Evolutionary conservation across 1,139 yeast genomes (phyloP).

Genomic region (Sugiyamaella castrensis): DNA sequence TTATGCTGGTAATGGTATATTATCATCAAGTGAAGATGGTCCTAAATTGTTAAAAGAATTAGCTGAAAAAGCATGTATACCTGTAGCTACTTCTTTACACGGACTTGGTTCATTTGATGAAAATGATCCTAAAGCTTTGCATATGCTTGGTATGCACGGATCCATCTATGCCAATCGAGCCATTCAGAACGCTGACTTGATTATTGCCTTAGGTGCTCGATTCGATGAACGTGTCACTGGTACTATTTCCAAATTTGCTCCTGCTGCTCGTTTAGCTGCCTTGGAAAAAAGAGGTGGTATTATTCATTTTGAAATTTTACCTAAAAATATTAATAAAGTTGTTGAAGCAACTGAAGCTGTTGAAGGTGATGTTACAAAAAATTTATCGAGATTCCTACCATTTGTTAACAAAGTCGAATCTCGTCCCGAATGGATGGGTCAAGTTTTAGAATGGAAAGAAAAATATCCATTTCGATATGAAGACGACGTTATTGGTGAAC

Average conservation of each 20-base stretch:
- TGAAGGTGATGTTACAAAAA: slow-evolving; percentile 90
- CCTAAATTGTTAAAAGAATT: slow-evolving; percentile 76
- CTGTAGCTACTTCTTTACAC: slow-evolving; percentile 93
- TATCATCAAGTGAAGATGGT: slow-evolving; percentile 69
- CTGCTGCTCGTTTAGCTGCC: slow-evolving; percentile 88
- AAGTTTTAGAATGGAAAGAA: slow-evolving; percentile 76
- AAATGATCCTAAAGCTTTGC: slow-evolving; percentile 82
- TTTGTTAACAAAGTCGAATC: slow-evolving; percentile 55
- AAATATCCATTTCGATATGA: slow-evolving; percentile 83
- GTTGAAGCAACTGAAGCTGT: slow-evolving; percentile 96
- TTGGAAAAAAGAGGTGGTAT: slow-evolving; percentile 90
- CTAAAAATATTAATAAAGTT: slow-evolving; percentile 96
- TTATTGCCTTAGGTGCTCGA: slow-evolving; percentile 93
- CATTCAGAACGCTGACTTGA: slow-evolving; percentile 88
- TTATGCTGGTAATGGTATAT: slow-evolving; percentile 89
- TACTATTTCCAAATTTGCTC: slow-evolving; percentile 83
- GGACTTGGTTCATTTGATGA: slow-evolving; percentile 95
- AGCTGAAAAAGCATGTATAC: slow-evolving; percentile 86
- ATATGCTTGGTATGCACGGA: slow-evolving; percentile 99
- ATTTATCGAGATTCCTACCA: slow-evolving; percentile 71
- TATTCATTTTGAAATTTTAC: slow-evolving; percentile 90
- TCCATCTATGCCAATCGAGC: slow-evolving; percentile 92
- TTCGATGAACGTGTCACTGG: slow-evolving; percentile 98
- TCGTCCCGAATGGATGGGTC: slow-evolving; percentile 77
- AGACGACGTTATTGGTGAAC: slow-evolving; percentile 58